These are phyloP conservation scores for Ceratocystis papillata DNA, from an alignment of 2,329 filamentous ascomycete genomes.

Conservation along the genomic window DNA sequence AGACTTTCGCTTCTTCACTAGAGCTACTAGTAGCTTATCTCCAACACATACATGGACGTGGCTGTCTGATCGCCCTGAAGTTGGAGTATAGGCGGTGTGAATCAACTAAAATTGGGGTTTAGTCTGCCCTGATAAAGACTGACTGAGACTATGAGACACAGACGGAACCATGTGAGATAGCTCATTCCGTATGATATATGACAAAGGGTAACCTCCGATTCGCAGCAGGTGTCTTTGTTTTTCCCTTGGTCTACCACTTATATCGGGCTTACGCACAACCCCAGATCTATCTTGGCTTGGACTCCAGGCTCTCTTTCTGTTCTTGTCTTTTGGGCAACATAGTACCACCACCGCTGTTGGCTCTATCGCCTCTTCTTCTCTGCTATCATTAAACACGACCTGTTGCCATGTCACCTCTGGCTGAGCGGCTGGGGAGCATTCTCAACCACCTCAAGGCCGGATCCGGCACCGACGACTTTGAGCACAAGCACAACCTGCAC, in stretches of 20 bases:
- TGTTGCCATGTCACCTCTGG: constrained; percentile 40
- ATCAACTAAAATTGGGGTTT: background rate
- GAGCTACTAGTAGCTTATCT: background rate
- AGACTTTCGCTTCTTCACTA: background rate
- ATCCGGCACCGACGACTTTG: constrained; percentile 27
- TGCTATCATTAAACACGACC: too few relatives aligned
- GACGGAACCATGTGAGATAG: background rate
- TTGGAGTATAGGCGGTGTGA: constrained; percentile 2
- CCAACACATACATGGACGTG: background rate
- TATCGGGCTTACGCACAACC: background rate
- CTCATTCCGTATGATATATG: background rate
- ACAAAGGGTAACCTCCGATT: background rate
- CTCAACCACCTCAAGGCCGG: constrained; percentile 38
- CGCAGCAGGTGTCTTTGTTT: background rate
- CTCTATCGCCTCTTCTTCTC: too few relatives aligned
- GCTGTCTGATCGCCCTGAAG: background rate
- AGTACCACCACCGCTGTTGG: background rate
- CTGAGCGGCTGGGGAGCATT: constrained; percentile 50
- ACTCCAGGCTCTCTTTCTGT: background rate
- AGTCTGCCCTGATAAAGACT: background rate
- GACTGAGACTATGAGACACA: background rate
- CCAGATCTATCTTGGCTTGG: background rate
- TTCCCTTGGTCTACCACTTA: background rate
- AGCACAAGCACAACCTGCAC: constrained; percentile 52
- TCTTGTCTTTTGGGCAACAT: background rate